Evolutionary conservation across 495 filamentous ascomycete genomes (phyloP), one percentile per base, ranked within the genome.

Genomic region (Lasiosphaeriaceae sp.): DNA sequence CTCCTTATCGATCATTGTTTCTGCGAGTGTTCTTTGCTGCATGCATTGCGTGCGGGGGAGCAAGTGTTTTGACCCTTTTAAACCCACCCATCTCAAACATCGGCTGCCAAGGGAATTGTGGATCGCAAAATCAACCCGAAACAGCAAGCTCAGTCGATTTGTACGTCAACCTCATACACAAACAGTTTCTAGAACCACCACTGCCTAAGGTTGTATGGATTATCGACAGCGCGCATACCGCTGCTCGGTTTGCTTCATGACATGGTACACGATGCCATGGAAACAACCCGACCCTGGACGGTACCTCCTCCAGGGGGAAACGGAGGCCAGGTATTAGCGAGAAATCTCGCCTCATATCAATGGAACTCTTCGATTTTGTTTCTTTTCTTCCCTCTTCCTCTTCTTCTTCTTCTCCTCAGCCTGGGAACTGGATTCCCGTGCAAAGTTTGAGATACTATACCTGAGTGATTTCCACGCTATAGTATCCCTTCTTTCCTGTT

Each of bases 401-500:
- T 14, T 34, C 16, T 34, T 31, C 23, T 14, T 34, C 23, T n/a
- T 43, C 39, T n/a, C n/a, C n/a, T n/a, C 8, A 43, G 39, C n/a
- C 14, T 43, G 39, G 39, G 39, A 43, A 17, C 39, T n/a, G 39
- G 39, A 43, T 43, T 17, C n/a, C 39, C 1, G 5, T 17, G 5
- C 39, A 16, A 9, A 16, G 39, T 43, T 14, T 11, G 1, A 4
- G 39, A 16, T 17, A 17, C 39, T 43, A 17, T 43, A 16, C 39
- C n/a, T 12, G 14, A 17, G n/a, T 43, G n/a, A 43, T 17, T 7
- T 49, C 24, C 26, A 31, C 17, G 17, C 47, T 34, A 12, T 49
- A n/a, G 23, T 17, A 47, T 41, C 58, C 48, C 58, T 58, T 37
- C 41, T 48, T 55, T 54, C 49, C 46, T 58, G 39, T 35, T 26